Evolutionary conservation across 1,284 basidiomycete species (phyloP).

Genomic region (Fomes fomentarius): DNA sequence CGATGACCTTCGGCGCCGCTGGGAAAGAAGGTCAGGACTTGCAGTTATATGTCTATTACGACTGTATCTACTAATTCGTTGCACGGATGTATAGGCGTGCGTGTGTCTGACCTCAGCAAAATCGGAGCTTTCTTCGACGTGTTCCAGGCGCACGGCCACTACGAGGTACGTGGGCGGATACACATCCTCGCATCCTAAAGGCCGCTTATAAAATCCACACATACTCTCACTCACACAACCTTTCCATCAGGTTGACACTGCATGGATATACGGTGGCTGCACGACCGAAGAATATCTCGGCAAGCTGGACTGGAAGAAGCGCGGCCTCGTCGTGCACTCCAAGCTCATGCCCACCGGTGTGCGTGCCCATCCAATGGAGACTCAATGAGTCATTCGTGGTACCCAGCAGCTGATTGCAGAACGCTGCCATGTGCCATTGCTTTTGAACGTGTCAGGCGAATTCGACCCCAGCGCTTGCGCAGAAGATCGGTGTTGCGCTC

Average conservation of each 20-base stretch:
- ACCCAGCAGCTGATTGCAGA: background rate
- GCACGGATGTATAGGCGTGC: constrained; percentile 33
- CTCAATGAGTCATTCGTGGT: background rate
- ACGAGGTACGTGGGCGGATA: constrained; percentile 38
- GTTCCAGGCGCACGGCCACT: constrained; percentile 61
- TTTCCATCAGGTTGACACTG: constrained; percentile 61
- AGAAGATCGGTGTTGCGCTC: background rate
- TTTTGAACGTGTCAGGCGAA: too few relatives aligned
- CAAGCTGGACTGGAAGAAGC: constrained; percentile 38
- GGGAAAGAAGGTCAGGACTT: constrained; percentile 28
- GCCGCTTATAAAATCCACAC: too few relatives aligned
- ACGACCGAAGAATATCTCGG: constrained; percentile 53
- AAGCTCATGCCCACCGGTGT: constrained; percentile 27
- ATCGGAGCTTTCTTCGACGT: constrained; percentile 57
- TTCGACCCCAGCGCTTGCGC: too few relatives aligned
- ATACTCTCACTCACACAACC: too few relatives aligned
- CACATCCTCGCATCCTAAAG: background rate
- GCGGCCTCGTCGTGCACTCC: constrained; percentile 54
- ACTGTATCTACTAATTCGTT: too few relatives aligned
- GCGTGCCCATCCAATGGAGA: background rate
- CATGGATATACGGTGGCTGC: constrained; percentile 50
- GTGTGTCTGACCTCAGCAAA: constrained; percentile 54
- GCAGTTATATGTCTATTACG: too few relatives aligned
- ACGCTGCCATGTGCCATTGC: too few relatives aligned
- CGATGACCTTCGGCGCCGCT: constrained; percentile 36